These are phyloP conservation scores for Erucastrum elatum DNA, from an alignment of 345 rosid species.

Conservation along the genomic window DNA sequence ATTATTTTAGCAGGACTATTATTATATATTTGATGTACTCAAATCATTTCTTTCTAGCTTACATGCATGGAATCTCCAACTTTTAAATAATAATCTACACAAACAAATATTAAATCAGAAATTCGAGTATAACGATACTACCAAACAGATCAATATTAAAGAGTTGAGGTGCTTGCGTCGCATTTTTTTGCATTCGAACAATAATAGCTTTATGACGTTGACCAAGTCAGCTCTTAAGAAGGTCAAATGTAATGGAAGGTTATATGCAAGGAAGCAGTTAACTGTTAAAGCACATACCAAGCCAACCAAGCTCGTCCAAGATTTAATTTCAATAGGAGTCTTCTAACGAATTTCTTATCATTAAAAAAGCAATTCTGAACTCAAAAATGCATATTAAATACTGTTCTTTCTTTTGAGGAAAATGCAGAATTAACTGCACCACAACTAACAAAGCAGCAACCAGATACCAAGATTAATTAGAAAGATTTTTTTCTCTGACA, in stretches of 20 bases:
- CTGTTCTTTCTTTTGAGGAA: not conserved
- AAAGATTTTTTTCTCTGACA: slow-evolving; percentile 19
- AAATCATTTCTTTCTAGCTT: not conserved
- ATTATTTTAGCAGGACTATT: not conserved
- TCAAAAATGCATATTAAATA: slow-evolving; percentile 5
- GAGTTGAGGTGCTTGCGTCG: not conserved
- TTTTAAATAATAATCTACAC: not conserved
- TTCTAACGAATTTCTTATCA: slow-evolving; percentile 24
- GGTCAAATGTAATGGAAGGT: slow-evolving; percentile 23
- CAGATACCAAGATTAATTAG: slow-evolving; percentile 27
- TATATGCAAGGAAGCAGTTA: slow-evolving; percentile 1
- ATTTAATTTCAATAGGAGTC: slow-evolving; percentile 9
- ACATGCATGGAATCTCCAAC: not conserved
- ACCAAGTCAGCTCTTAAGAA: slow-evolving; percentile 4
- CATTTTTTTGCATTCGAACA: not conserved
- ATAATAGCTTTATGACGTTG: not conserved
- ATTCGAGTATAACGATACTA: not conserved
- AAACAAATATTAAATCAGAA: not conserved
- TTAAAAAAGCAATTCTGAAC: not conserved
- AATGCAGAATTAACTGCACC: slow-evolving; percentile 23
- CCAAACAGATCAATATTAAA: not conserved
- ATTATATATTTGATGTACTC: not conserved
- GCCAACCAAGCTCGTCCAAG: slow-evolving; percentile 34
- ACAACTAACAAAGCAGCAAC: slow-evolving; percentile 35
- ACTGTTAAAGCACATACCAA: slow-evolving; percentile 11